Base-by-base conservation (phyloP, 2,329 filamentous ascomycete species). In the Talaromyces funiculosus region DNA sequence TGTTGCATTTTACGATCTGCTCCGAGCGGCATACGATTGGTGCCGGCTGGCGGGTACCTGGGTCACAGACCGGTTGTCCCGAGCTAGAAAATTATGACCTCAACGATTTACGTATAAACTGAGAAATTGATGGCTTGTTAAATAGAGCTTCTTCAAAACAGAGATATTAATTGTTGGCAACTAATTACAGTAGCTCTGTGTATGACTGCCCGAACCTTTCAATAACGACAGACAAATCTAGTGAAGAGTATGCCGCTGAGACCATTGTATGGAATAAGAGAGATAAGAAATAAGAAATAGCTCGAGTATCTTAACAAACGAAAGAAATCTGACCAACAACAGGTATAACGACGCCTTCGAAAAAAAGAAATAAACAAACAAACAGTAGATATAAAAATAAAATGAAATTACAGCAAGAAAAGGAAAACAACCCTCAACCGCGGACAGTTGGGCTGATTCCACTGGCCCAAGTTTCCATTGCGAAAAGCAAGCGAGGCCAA, bases 1-100 rank as follows among this genome's bases (percentile, higher is more conserved):
- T 45, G 69, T 70, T 70, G 68, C 43, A 38, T 72, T 72, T 74
- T 72, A 71, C 71, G 71, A 72, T 73, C 70, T 67, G 71, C 68
- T 70, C 72, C 73, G 73, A 75, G 43, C n/a, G 29, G 33, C 43
- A 42, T 49, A 20, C 40, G 38, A 57, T 57, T 49, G 55, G 55
- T 29, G 10, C 42, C 57, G 57, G 22, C 57, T 54, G 51, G 51
- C 55, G 55, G 55, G 55, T 57, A 57, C 55, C 29, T 47, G 29
- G 16, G 29, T 7, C 10, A 26, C 29, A 53, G 31, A 18, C 51
- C 51, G 53, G 53, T 22, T 26, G 31, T 57, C 29, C 54, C 54
- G 54, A 47, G 40, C 40, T 26, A n/a, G 29, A 57, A 22, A 57
- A 56, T n/a, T 29, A 56, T 56, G 53, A 43, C 38, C 38, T 42